Base-by-base conservation (phyloP, 2,329 filamentous ascomycete genomes). In the Cytospora leucostoma region DNA sequence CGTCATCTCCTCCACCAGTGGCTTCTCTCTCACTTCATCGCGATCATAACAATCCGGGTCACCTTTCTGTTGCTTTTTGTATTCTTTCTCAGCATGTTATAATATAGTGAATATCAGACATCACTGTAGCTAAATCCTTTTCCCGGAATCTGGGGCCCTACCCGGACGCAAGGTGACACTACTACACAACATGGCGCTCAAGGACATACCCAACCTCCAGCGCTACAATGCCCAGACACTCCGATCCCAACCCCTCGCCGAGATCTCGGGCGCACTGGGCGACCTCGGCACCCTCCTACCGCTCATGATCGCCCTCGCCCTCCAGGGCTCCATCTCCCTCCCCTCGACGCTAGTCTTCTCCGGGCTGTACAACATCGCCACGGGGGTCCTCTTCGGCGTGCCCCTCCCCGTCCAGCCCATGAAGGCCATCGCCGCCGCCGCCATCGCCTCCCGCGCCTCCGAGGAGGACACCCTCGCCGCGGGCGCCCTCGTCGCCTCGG, bases 251-350 rank as follows among this genome's bases (percentile, higher is more conserved):
- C 82, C 84, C 17, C 71, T 82, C 64, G 76, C 89, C 56, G 94
- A 98, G 78, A 86, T 98, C 59, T 96, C 94, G 1, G 94, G 94
- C 58, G 91, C 93, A 0, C 83, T 87, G 2, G 94, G 94, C 67
- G 94, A 97, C 73, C 82, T 97, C 50, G 94, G 94, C 67, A 97
- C 94, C 3, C 84, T 97, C 35, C 84, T 97, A 12, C 94, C 93
- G 55, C 86, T 97, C 61, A 91, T 95, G 81, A 92, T 96, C 71
- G 91, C 93, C 2, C 86, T 98, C 34, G 88, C 93, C 0, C 78
- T 91, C 34, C 90, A 91, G 68, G 81, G 84, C 38, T 93, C 91
- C 10, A 91, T 98, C 70, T 89, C 91, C 27, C 83, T 98, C 1
- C 87, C 91, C 33, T 88, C 88, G 55, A 97, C 94, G 0, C 83